Base-by-base conservation (phyloP, 768 basidiomycete species). In the Dentipellis sp. region DNA sequence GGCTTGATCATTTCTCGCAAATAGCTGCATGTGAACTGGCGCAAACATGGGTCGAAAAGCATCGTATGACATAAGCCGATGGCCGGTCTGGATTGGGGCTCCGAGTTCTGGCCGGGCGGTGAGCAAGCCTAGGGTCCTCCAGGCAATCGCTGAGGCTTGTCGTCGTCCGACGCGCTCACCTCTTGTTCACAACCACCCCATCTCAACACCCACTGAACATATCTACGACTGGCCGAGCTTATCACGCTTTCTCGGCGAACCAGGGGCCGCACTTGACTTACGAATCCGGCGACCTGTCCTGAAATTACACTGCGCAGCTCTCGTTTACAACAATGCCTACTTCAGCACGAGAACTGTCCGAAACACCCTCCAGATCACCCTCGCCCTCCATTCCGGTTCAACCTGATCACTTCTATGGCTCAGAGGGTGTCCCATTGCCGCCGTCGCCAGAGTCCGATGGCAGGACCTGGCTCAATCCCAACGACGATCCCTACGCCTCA, bases 391-490 rank as follows among this genome's bases (percentile, higher is more conserved):
- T 67, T 34, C 74, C 73, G 37, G 74, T 80, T 0, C 89, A 90
- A 63, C 90, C 90, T 36, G 87, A 92, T 71, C 90, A 91, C 66
- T 92, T 92, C 67, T 92, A 90, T 64, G 81, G 82, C 37, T 69
- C 76, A 40, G 80, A 82, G 21, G 74, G 61, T 49, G 55, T 62
- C 12, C 67, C 68, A 10, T 60, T 74, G 0, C 80, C 80, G 2
- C 81, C 79, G 8, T 87, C 86, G 7, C 85, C 86, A 10, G 67
- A 77, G 58, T 84, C 83, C 2, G 78, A 82, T 59, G 80, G 80
- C 29, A 77, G 78, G 59, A 73, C 76, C 38, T 88, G 83, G 81
- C 74, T 91, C 36, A 79, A 83, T 61, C 91, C 91, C n/a, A 75
- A 76, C 29, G 88, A 91, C 64, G 91, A 92, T 74, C 88, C 83